Conservation (phyloP, 2,329 filamentous ascomycete species). For the Dothidotthia symphoricarpi region DNA sequence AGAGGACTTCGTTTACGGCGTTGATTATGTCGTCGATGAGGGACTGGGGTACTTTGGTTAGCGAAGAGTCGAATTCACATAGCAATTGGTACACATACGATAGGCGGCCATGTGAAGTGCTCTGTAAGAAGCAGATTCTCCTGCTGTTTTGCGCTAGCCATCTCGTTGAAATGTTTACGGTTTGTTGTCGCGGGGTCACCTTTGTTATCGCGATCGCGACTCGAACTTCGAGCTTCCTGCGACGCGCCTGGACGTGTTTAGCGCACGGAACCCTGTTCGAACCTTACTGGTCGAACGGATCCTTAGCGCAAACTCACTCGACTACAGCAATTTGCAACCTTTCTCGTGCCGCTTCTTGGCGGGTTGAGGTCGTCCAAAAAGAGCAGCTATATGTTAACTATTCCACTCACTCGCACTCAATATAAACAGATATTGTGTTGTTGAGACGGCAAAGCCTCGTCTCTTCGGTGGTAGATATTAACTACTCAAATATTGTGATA, state of each 20-base stretch:
- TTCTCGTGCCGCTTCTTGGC: too few relatives aligned
- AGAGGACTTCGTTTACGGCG: constrained; percentile 88
- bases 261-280: constrained; percentile 8
- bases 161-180: constrained; percentile 16
- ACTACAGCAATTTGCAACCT: too few relatives aligned
- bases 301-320: constrained; percentile 2
- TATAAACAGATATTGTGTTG: background rate
- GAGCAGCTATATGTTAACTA: background rate
- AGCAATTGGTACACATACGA: constrained; percentile 57
- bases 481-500: background rate
- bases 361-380: too few relatives aligned
- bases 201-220: too few relatives aligned
- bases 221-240: constrained; percentile 9
- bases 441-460: constrained; percentile 4
- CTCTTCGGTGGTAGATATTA: constrained; percentile 3
- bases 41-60: constrained; percentile 55
- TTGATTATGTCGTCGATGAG: constrained; percentile 98
- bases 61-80: background rate
- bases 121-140: constrained; percentile 75
- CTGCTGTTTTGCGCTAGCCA: constrained; percentile 48
- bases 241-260: constrained; percentile 25
- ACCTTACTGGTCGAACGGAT: constrained; percentile 10
- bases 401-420: constrained; percentile 1
- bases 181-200: constrained; percentile 14
- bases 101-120: constrained; percentile 90